These are phyloP conservation scores for Thoreauomyces humboldtii DNA, from an alignment of 192 early-diverging fungal species.

Conservation along the genomic window DNA sequence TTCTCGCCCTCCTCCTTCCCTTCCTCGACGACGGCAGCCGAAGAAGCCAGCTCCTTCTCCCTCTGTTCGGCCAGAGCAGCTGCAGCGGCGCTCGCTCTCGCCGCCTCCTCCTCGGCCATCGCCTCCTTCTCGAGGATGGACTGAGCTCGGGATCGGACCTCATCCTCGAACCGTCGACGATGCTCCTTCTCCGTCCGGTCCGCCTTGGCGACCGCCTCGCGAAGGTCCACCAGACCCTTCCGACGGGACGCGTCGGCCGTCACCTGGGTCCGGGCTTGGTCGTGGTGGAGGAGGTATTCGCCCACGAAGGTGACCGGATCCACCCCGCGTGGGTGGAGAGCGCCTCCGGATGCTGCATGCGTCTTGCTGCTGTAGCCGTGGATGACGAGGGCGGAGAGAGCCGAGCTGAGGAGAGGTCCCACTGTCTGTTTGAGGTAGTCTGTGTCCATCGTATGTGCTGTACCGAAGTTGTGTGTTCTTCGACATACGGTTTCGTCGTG, in stretches of 20 bases:
- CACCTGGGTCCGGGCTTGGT: background rate
- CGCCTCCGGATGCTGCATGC: background rate
- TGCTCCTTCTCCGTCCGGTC: constrained; percentile 7
- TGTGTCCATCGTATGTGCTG: constrained; percentile 37
- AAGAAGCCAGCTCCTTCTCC: background rate
- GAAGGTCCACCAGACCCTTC: background rate
- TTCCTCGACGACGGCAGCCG: background rate
- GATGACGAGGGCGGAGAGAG: constrained; percentile 19
- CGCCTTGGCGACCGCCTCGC: background rate
- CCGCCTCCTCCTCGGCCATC: constrained; percentile 13
- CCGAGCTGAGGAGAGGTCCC: constrained; percentile 27
- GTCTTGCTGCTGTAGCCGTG: constrained; percentile 15
- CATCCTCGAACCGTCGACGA: constrained; percentile 17
- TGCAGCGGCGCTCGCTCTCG: background rate
- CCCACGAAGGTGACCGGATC: constrained; percentile 25
- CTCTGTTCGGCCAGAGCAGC: constrained; percentile 3
- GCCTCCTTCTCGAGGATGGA: constrained; percentile 9
- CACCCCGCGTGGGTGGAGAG: constrained; percentile 8
- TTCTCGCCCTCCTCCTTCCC: constrained; percentile 4
- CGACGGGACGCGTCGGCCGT: background rate
- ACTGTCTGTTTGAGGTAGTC: constrained; percentile 37
- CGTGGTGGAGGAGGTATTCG: constrained; percentile 31
- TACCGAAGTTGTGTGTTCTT: too few species aligned
- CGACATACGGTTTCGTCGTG: too few species aligned
- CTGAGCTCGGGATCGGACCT: constrained; percentile 1